Conservation (phyloP, 352 stramenopile species). For the Globisporangium splendens region DNA sequence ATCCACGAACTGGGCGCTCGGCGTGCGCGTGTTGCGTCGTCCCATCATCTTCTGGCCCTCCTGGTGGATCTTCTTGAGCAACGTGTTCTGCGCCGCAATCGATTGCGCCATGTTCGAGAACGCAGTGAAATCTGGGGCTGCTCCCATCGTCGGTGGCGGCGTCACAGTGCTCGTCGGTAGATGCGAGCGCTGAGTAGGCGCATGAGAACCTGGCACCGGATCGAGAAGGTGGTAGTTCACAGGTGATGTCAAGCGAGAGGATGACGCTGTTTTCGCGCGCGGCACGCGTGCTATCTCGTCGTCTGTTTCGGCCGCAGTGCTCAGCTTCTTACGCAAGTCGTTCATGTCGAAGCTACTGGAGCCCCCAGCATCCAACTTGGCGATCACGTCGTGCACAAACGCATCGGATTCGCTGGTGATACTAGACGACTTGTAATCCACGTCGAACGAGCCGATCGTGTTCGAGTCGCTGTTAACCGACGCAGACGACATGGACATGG, state of each 20-base stretch:
- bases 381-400: background rate
- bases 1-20: background rate
- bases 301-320: too few species aligned
- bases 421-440: background rate
- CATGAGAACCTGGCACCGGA: too few species aligned
- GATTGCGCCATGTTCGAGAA: slow-evolving; percentile 8
- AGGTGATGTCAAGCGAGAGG: too few species aligned
- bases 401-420: too few species aligned
- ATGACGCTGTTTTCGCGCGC: too few species aligned
- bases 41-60: slow-evolving; percentile 7
- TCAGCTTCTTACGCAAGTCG: background rate
- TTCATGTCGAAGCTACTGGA: too few species aligned
- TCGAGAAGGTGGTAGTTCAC: too few species aligned
- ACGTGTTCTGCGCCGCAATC: slow-evolving; percentile 7
- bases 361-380: background rate
- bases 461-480: slow-evolving; percentile 3
- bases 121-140: background rate
- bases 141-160: too few species aligned
- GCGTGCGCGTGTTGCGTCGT: background rate
- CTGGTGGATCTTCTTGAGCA: background rate
- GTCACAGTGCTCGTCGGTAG: too few species aligned
- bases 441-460: slow-evolving; percentile 1
- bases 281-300: too few species aligned
- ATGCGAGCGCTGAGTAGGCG: too few species aligned
- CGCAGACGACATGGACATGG: background rate